Evolutionary conservation across 768 basidiomycete genomes (phyloP), one percentile per base, ranked within the genome.

Genomic region (Cystobasidium onofrii): DNA sequence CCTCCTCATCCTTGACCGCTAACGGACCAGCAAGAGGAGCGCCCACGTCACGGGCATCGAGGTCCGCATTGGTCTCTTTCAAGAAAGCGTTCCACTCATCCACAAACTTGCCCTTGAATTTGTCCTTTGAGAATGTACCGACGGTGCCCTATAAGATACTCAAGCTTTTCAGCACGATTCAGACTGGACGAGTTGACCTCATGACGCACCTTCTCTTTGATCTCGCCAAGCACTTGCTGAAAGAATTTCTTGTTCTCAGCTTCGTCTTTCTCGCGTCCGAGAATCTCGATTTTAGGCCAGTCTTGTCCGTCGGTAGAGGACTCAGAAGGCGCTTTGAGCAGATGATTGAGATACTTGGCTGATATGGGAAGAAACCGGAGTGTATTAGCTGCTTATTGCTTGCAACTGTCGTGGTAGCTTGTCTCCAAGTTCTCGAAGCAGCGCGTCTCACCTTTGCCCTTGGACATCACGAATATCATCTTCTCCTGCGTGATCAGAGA

Each of bases 1-100:
- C 96, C 50, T 96, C 92, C 29, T 88, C 87, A 78, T 98, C 94
- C 81, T 97, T 98, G 29, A 88, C 86, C 0, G 89, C 88, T 85
- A 97, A 87, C 63, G 91, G 83, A 0, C 88, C 82, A 0, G 92
- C 90, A 18, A 96, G 83, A 0, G 89, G 87, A 1, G 87, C 83
- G 0, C 87, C 84, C 80, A 93, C 89, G 79, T 98, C 96, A 25
- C 90, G 84, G 39, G 88, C 79, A 77, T 92, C 89, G 6, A 92
- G 87, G 77, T 88, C 88, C 4, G 82, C 84, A 4, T 83, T 80
- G 15, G 25, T 60, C 0, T 44, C 75, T 1, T 64, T 25, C 20
- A 78, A 60, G 1, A 73, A 75, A 18, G 83, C 85, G 3, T 83
- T 82, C 93, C 93, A 98, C 76, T 96, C 94, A 33, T 86, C 85